Base-by-base conservation (phyloP, 78 protist genomes). In the Dictyostelium firmibasis region DNA sequence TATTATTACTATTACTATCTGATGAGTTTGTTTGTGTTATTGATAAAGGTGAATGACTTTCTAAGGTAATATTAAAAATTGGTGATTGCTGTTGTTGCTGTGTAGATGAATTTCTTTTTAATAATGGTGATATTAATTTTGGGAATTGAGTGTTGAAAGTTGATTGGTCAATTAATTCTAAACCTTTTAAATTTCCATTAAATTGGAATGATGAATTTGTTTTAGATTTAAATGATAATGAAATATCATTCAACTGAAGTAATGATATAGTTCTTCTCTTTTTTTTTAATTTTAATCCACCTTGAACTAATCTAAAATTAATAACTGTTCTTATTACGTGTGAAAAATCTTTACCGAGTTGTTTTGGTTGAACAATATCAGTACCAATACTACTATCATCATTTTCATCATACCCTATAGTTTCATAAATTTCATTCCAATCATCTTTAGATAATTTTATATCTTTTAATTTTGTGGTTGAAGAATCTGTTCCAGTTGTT, bases 391-490 rank as follows among this genome's bases (percentile, higher is more conserved):
- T 57, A 57, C 5, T 57, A 44, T 29, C 50, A 29, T n/a, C 60
- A 1, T 25, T 82, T 27, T 88, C 88, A 8, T 38, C n/a, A 14
- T 70, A 89, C 8, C 94, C 94, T 31, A 89, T 89, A 0, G 88
- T 89, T 31, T 81, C 87, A 38, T 89, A 89, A n/a, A 89, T 89
- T 70, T 89, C 94, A 33, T 64, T 31, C 94, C 94, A 89, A 50
- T 89, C 94, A 9, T 89, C 88, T 67, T 64, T 78, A 18, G 94
- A 50, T 50, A 89, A 57, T 69, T 64, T 23, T 29, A 89, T 50
- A 27, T 81, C 94, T 20, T 14, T 60, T 31, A 35, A 27, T 18
- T 79, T 79, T n/a, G n/a, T 47, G 20, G 31, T 60, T 23, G 13
- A 2, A 36, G 4, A 60, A 20, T n/a, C 10, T 9, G 33, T 50